Base-by-base conservation (phyloP, 108 stramenopile species). In the Conticribra guillardii region DNA sequence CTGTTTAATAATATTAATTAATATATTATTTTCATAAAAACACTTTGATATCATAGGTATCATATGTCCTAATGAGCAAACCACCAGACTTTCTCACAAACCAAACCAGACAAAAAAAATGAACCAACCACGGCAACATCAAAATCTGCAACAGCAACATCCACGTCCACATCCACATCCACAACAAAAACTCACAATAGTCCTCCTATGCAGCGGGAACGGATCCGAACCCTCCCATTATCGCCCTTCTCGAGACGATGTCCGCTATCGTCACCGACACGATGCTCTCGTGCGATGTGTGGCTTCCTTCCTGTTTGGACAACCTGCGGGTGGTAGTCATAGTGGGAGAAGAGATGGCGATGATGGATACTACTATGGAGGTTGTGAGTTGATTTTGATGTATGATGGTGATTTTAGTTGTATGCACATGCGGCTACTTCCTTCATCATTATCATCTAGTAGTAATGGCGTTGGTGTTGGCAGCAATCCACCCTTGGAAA, bases 281-380 rank as follows among this genome's bases (percentile, higher is more conserved):
- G 91, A 93, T 79, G 91, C 91, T 23, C 72, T 90, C 11, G 91
- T 87, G 1, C 63, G 91, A 54, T 88, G 87, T 60, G 84, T 87
- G 19, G 67, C 85, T 3, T 56, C 87, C 30, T 82, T 86, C 65
- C 74, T 93, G 19, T 85, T 80, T 69, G 85, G 86, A n/a, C n/a
- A n/a, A n/a, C n/a, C n/a, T n/a, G n/a, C n/a, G n/a, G n/a, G n/a
- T n/a, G n/a, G n/a, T n/a, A n/a, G n/a, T n/a, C n/a, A n/a, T n/a
- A n/a, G n/a, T n/a, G n/a, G n/a, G n/a, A n/a, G n/a, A n/a, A n/a
- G n/a, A n/a, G n/a, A n/a, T n/a, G n/a, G n/a, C n/a, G n/a, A n/a
- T n/a, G n/a, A n/a, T n/a, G n/a, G n/a, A n/a, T n/a, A n/a, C n/a
- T n/a, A n/a, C n/a, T n/a, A n/a, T n/a, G n/a, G n/a, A n/a, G n/a